Evolutionary conservation across 2,329 filamentous ascomycete species (phyloP), one percentile per base, ranked within the genome.

Genomic region (Xylariaceae sp.): DNA sequence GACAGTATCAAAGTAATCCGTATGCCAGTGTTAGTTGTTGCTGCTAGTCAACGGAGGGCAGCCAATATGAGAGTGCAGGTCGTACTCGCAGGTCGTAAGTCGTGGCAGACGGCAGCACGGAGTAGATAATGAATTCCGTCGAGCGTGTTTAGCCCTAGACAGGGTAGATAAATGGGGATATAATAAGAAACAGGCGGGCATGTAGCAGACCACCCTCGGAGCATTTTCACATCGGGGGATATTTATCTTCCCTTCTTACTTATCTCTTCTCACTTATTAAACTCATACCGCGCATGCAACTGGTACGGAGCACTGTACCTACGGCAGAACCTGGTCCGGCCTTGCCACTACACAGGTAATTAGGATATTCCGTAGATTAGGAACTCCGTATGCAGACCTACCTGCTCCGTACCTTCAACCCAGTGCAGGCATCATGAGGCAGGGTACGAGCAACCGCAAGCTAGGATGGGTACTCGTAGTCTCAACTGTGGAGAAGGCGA

Each of bases 401-500:
- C 23, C 23, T 30, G 5, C 23, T 30, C 23, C 23, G 23, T 30
- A 30, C 23, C 23, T 30, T 4, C 23, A 30, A 30, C 23, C 23
- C 23, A 30, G 23, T 30, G 23, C 23, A 30, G 23, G 23, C 23
- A 30, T 30, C 10, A 64, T 57, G 59, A 62, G 51, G 55, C 55
- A 64, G 60, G 61, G 60, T 58, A 60, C 58, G 61, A 68, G 56
- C 62, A 63, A 57, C 59, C 61, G 57, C 57, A 54, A 45, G 56
- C 55, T 65, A 59, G 23, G 2, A 18, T 50, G 7, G 17, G 13
- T 51, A 35, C 62, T 64, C 61, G 13, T 51, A 35, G 64, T 64
- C 61, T 64, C 64, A 65, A 66, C 64, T 67, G 67, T 68, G 66
- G 67, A 68, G 68, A 66, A 65, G 61, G 60, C 59, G 62, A 61